A percentile compares a stretch with the other conserved stretches of the same genome.
These are phyloP conservation scores for Amanita thiersii DNA, from an alignment of 768 basidiomycete genomes.

Conservation along the genomic window DNA sequence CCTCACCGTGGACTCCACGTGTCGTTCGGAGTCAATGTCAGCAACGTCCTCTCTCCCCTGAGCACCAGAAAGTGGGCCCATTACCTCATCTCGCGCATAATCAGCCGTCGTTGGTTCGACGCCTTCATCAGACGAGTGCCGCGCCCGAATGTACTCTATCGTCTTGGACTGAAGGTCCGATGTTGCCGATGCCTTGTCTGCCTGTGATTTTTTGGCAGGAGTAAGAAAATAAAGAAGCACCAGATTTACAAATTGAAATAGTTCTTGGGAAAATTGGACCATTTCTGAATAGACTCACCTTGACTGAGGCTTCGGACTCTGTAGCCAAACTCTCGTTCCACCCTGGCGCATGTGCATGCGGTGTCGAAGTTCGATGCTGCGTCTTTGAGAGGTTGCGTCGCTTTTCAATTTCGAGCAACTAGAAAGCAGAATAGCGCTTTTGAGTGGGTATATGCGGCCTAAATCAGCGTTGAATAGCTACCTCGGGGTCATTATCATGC, in stretches of 20 bases:
- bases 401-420: slow-evolving; percentile 49
- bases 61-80: slow-evolving; percentile 33
- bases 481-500: slow-evolving; percentile 53
- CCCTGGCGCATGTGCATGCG: slow-evolving; percentile 50
- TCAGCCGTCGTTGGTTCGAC: slow-evolving; percentile 24
- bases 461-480: slow-evolving; percentile 12
- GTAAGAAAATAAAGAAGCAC: neutral
- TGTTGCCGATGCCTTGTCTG: slow-evolving; percentile 27
- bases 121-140: slow-evolving; percentile 26
- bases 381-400: slow-evolving; percentile 33
- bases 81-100: slow-evolving; percentile 34
- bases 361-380: slow-evolving; percentile 39
- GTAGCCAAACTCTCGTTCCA: slow-evolving; percentile 67
- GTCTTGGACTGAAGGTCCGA: slow-evolving; percentile 32
- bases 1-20: neutral
- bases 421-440: no score
- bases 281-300: slow-evolving; percentile 27
- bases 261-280: neutral
- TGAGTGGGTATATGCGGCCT: slow-evolving; percentile 1
- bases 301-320: slow-evolving; percentile 56
- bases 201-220: slow-evolving; percentile 19
- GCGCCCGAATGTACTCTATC: slow-evolving; percentile 30
- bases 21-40: slow-evolving; percentile 1
- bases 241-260: neutral
- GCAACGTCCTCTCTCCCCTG: slow-evolving; percentile 18